Evolutionary conservation across 2,329 filamentous ascomycete genomes (phyloP).

Genomic region (Hypoxylon sp.): DNA sequence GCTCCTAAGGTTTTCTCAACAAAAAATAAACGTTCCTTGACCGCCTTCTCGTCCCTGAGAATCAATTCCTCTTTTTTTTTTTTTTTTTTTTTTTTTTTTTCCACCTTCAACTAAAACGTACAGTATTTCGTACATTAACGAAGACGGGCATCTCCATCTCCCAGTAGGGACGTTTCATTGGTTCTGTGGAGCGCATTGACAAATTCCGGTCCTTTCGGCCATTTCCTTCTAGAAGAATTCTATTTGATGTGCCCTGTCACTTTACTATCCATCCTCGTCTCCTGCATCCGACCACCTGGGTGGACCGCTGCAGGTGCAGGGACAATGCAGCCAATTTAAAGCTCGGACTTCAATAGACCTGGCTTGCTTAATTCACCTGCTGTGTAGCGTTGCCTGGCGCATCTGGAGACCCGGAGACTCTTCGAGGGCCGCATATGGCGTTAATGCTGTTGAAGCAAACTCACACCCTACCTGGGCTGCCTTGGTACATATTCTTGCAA

Average conservation of each 20-base stretch:
- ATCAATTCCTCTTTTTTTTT: slow-evolving; percentile 4
- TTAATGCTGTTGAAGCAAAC: slow-evolving; percentile 19
- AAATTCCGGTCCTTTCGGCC: slow-evolving; percentile 35
- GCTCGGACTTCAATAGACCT: slow-evolving; percentile 26
- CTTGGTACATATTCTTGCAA: slow-evolving; percentile 11
- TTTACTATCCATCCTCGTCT: slow-evolving; percentile 21
- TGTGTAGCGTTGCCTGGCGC: slow-evolving; percentile 37
- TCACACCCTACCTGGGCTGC: slow-evolving; percentile 12
- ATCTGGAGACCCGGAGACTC: slow-evolving; percentile 13
- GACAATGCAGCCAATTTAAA: slow-evolving; percentile 45
- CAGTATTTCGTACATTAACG: slow-evolving; percentile 6
- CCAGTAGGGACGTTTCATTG: slow-evolving; percentile 22
- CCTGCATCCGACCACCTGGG: slow-evolving; percentile 46
- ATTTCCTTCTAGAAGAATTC: slow-evolving; percentile 48
- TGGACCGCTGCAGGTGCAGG: slow-evolving; percentile 43
- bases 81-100: too few relatives aligned
- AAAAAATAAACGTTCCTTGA: neutral
- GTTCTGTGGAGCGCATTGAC: slow-evolving; percentile 28
- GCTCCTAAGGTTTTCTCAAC: slow-evolving; percentile 1
- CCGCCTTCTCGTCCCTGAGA: slow-evolving; percentile 13
- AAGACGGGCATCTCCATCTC: slow-evolving; percentile 15
- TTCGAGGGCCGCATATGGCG: slow-evolving; percentile 18
- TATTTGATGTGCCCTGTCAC: slow-evolving; percentile 33
- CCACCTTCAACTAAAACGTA: slow-evolving; percentile 1
- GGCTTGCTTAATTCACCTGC: slow-evolving; percentile 15